Evolutionary conservation across 1,284 basidiomycete genomes (phyloP).

Genomic region (Naganishia liquefaciens): DNA sequence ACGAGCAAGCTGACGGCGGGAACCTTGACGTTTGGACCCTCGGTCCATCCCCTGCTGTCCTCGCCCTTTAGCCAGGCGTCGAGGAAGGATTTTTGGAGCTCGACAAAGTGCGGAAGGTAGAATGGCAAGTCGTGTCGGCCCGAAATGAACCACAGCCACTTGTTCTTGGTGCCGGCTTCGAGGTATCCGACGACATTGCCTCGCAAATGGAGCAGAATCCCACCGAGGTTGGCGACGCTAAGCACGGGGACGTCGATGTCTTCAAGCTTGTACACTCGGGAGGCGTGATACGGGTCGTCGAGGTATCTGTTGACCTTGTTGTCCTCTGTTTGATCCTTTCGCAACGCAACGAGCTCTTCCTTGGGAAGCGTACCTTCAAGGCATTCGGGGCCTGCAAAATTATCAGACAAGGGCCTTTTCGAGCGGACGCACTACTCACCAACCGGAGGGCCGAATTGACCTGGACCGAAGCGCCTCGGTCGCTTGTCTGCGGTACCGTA

Average conservation of each 20-base stretch:
- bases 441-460: slow-evolving; percentile 20
- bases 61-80: slow-evolving; percentile 44
- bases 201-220: slow-evolving; percentile 46
- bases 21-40: slow-evolving; percentile 43
- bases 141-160: slow-evolving; percentile 49
- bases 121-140: slow-evolving; percentile 50
- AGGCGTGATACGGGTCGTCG: slow-evolving; percentile 44
- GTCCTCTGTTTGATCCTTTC: slow-evolving; percentile 44
- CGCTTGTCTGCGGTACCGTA: slow-evolving; percentile 41
- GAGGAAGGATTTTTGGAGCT: slow-evolving; percentile 45
- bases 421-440: background rate
- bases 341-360: slow-evolving; percentile 42
- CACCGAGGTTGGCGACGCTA: slow-evolving; percentile 49
- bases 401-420: background rate
- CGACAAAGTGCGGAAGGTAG: slow-evolving; percentile 45
- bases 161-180: slow-evolving; percentile 44
- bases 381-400: slow-evolving; percentile 36
- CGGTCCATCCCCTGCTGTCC: slow-evolving; percentile 41
- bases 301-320: slow-evolving; percentile 39
- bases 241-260: slow-evolving; percentile 47
- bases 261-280: slow-evolving; percentile 42
- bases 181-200: slow-evolving; percentile 49
- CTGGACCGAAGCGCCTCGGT: slow-evolving; percentile 35
- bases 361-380: slow-evolving; percentile 42
- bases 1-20: slow-evolving; percentile 44